phyloP scores from a whole-genome alignment of 352 stramenopile genomes.

The Pythium guiyangense region DNA sequence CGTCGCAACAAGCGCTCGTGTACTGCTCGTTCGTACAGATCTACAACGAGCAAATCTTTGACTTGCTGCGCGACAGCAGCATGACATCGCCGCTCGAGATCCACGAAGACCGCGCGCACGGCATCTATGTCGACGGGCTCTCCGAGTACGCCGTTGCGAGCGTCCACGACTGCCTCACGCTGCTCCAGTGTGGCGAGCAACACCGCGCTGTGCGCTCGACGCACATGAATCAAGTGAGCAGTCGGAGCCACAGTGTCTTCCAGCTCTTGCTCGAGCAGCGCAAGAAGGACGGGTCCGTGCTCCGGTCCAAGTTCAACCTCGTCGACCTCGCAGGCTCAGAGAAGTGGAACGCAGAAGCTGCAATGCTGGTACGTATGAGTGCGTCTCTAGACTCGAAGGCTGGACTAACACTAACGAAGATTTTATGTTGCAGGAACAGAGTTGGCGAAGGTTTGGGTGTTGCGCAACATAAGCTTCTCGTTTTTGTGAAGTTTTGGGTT shows the following conservation, averaged over 20 bases:
- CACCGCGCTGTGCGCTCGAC: constrained; percentile 89
- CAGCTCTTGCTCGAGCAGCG: constrained; percentile 81
- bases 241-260: constrained; percentile 88
- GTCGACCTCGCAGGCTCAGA: constrained; percentile 93
- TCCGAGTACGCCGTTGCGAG: constrained; percentile 87
- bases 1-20: constrained; percentile 28
- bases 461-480: no score
- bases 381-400: no score
- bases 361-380: no score
- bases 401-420: no score
- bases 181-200: constrained; percentile 82
- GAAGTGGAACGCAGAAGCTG: constrained; percentile 95
- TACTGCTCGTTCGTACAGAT: constrained; percentile 90
- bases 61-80: constrained; percentile 79
- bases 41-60: constrained; percentile 92
- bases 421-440: no score
- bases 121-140: constrained; percentile 90
- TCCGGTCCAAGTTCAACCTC: constrained; percentile 93
- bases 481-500: no score
- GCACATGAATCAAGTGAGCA: constrained; percentile 90
- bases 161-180: constrained; percentile 80
- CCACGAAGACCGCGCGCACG: constrained; percentile 79
- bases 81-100: constrained; percentile 80
- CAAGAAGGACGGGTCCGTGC: constrained; percentile 53
- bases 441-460: no score